Base-by-base conservation (phyloP, 1,139 yeast genomes). In the Saccharomyces hybrid region DNA sequence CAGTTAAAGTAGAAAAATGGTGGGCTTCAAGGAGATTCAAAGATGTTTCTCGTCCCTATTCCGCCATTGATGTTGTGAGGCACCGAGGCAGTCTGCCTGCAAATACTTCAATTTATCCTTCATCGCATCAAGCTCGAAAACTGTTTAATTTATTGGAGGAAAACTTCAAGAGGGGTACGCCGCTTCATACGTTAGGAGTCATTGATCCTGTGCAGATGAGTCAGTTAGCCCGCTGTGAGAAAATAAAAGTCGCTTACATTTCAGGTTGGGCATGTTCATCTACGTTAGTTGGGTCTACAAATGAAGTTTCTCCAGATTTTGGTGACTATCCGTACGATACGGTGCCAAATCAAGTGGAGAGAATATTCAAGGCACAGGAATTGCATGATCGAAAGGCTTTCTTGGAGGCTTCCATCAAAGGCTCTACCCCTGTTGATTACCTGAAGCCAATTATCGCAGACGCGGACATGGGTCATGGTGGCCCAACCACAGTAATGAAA, bases 401-500 rank as follows among this genome's bases (percentile, higher is more conserved):
- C 71, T 61, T 76, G 74, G 72, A 69, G 68, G 62, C 60, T 68
- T 19, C 29, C 62, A 48, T 72, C 11, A 51, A 47, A 54, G 52
- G 50, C 6, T 63, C 42, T 29, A 64, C 54, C 49, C 73, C 52
- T 59, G 73, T 56, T 3, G 85, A 82, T 61, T 82, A 80, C 63
- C 64, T 83, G 61, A 73, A 82, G 54, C 87, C 87, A 11, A 81
- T 82, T 54, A 77, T 82, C 61, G 87, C 87, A 4, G 87, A 82
- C 63, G 87, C 79, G 8, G 87, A 82, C 60, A 82, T 84, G 63
- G 87, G 87, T 8, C 85, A 81, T 64, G 87, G 87, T n/a, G 85
- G 87, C 19, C 71, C 78, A 19, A 80, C 84, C 2, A 78, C 86
- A 0, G 83, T 82, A 19, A 80, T 81, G 83, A 82, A 82, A 64